Evolutionary conservation across 768 basidiomycete species (phyloP).

Genomic region (Lactarius vividus): DNA sequence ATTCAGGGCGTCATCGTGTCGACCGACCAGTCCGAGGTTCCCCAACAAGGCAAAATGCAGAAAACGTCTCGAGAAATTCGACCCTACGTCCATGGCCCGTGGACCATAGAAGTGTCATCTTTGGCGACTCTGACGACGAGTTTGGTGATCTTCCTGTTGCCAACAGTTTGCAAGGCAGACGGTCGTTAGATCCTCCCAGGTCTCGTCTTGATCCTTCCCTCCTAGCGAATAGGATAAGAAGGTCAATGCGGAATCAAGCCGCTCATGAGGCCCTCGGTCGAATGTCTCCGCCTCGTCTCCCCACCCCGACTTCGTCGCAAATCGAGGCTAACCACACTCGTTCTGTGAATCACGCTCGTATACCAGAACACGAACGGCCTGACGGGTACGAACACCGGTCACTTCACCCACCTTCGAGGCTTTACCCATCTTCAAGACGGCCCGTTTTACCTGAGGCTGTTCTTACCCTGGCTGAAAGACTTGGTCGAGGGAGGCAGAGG

Average conservation of each 20-base stretch:
- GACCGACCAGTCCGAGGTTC: conserved; percentile 13
- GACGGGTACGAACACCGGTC: conserved; percentile 14
- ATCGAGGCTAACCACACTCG: conserved; percentile 8
- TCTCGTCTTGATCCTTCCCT: conserved; percentile 17
- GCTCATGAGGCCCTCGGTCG: background rate
- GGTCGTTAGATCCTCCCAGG: conserved; percentile 16
- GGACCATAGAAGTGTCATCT: background rate
- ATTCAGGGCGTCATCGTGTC: conserved; percentile 11
- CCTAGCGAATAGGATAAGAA: conserved; percentile 19
- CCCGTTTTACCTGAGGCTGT: conserved; percentile 16
- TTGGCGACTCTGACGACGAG: conserved; percentile 19
- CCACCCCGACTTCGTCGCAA: background rate
- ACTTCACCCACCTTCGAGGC: conserved; percentile 11
- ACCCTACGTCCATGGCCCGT: conserved; percentile 10
- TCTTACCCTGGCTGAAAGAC: conserved; percentile 18
- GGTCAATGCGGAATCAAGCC: conserved; percentile 13
- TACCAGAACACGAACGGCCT: conserved; percentile 16
- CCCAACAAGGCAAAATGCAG: conserved; percentile 3
- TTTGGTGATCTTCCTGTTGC: conserved; percentile 12
- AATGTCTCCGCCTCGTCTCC: conserved; percentile 15
- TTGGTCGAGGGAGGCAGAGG: conserved; percentile 20
- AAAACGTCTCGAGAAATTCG: conserved; percentile 11
- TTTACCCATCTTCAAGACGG: conserved; percentile 10
- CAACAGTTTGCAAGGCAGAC: conserved; percentile 9
- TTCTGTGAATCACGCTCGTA: conserved; percentile 1